Evolutionary conservation across 139 green algal genomes (phyloP).

Genomic region (Spirogloea muscicola): DNA sequence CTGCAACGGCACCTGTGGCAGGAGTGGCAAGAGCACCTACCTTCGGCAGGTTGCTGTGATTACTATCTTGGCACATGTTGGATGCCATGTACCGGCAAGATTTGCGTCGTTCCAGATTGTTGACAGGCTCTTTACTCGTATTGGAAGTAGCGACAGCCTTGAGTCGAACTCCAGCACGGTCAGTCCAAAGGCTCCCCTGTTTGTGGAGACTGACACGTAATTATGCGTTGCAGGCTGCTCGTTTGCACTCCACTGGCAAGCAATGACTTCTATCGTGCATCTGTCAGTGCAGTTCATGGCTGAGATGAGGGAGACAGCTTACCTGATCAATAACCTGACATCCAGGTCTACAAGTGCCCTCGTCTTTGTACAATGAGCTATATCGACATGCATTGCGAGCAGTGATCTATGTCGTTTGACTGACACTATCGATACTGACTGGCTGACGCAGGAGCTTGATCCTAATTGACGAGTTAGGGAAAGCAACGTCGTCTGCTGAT

Average conservation of each 20-base stretch:
- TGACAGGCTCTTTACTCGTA: slow-evolving; percentile 80
- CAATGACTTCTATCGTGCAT: not conserved
- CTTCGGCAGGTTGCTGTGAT: slow-evolving; percentile 65
- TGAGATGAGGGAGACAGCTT: slow-evolving; percentile 74
- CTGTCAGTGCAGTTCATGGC: slow-evolving; percentile 43
- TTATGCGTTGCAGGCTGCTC: not conserved
- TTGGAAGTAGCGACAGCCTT: slow-evolving; percentile 84
- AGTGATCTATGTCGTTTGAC: too few species aligned
- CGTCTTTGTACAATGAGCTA: too few species aligned
- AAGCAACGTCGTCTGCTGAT: slow-evolving; percentile 58
- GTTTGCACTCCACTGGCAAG: not conserved
- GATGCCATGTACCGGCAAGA: slow-evolving; percentile 78
- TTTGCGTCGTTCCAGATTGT: slow-evolving; percentile 60
- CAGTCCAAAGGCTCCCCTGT: not conserved
- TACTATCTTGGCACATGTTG: slow-evolving; percentile 84
- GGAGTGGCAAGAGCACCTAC: slow-evolving; percentile 55
- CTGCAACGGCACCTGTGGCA: slow-evolving; percentile 2
- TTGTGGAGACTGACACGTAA: not conserved
- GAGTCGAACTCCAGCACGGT: slow-evolving; percentile 45
- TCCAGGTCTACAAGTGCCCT: too few species aligned
- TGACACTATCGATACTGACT: too few species aligned
- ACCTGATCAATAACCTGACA: slow-evolving; percentile 63
- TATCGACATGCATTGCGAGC: too few species aligned
- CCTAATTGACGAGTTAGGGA: slow-evolving; percentile 70
- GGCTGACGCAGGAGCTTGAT: slow-evolving; percentile 58